phyloP scores from a whole-genome alignment of 148 eudicot genomes.

The Silene uniflora region DNA sequence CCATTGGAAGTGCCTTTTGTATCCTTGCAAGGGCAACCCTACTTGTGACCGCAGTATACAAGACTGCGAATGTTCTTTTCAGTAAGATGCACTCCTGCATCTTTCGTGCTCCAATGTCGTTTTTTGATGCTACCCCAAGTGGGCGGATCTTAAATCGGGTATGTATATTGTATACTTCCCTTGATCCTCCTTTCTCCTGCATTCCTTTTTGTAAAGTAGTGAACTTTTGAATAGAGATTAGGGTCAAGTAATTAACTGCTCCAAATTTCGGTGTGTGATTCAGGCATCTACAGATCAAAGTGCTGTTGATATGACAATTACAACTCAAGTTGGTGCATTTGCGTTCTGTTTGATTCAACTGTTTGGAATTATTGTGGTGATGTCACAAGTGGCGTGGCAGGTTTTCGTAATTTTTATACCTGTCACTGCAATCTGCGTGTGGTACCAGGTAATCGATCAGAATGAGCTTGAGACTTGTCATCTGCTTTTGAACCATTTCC shows the following conservation, averaged over 20 bases:
- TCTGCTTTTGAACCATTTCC: background rate
- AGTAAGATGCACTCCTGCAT: constrained; percentile 54
- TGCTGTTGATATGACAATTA: too few species aligned
- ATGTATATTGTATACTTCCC: constrained; percentile 20
- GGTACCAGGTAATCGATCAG: too few species aligned
- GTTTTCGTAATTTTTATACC: too few species aligned
- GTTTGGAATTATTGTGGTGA: too few species aligned
- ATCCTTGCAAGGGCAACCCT: constrained; percentile 44
- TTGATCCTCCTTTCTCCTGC: background rate
- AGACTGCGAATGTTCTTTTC: constrained; percentile 58
- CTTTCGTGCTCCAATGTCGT: too few species aligned
- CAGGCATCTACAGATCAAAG: too few species aligned
- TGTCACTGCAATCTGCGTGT: too few species aligned
- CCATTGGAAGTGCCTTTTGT: too few species aligned
- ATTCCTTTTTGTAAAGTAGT: background rate
- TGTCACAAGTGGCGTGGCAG: too few species aligned
- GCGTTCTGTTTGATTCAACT: too few species aligned
- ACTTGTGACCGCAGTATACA: constrained; percentile 41
- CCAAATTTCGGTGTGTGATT: background rate
- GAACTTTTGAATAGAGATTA: constrained; percentile 9
- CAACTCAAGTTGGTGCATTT: too few species aligned
- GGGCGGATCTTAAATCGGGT: constrained; percentile 65
- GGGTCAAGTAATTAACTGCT: background rate
- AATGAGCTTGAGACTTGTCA: background rate
- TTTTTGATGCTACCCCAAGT: too few species aligned